These are phyloP conservation scores for Leishmania braziliensis DNA, from an alignment of 208 protist species.

Conservation along the genomic window DNA sequence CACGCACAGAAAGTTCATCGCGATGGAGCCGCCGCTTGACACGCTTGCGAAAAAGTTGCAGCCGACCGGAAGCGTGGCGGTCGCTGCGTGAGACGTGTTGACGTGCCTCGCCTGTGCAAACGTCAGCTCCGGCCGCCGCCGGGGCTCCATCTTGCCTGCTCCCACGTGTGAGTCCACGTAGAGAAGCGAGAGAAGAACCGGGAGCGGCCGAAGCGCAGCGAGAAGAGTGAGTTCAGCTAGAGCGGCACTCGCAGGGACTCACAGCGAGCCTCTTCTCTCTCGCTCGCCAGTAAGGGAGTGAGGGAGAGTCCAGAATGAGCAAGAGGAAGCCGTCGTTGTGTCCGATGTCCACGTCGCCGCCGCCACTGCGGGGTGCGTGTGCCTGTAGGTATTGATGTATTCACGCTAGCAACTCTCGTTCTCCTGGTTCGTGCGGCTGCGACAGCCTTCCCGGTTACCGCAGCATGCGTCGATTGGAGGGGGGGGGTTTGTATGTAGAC, in stretches of 20 bases:
- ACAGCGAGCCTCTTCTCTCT: not conserved
- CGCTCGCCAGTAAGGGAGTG: not conserved
- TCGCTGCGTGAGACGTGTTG: conserved; percentile 19
- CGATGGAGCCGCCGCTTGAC: conserved; percentile 25
- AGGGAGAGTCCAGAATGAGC: not conserved
- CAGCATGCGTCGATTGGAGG: not conserved
- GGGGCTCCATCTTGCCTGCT: conserved; percentile 17
- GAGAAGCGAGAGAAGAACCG: not conserved
- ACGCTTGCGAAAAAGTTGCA: conserved; percentile 19
- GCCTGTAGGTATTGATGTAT: not conserved
- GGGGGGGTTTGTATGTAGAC: not conserved
- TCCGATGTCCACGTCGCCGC: not conserved
- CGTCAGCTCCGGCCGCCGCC: conserved; percentile 15
- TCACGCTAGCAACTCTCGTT: not conserved
- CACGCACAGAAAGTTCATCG: conserved; percentile 15
- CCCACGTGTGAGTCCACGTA: not conserved
- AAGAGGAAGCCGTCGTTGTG: not conserved
- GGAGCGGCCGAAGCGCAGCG: not conserved
- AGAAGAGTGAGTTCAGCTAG: not conserved
- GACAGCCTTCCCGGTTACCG: not conserved
- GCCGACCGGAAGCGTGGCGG: conserved; percentile 20
- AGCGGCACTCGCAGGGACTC: not conserved
- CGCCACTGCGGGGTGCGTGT: not conserved
- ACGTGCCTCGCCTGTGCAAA: conserved; percentile 32
- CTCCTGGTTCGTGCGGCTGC: not conserved